These are phyloP conservation scores for Dalbergia cochinchinensis DNA, from an alignment of 306 rosid genomes.

Conservation along the genomic window DNA sequence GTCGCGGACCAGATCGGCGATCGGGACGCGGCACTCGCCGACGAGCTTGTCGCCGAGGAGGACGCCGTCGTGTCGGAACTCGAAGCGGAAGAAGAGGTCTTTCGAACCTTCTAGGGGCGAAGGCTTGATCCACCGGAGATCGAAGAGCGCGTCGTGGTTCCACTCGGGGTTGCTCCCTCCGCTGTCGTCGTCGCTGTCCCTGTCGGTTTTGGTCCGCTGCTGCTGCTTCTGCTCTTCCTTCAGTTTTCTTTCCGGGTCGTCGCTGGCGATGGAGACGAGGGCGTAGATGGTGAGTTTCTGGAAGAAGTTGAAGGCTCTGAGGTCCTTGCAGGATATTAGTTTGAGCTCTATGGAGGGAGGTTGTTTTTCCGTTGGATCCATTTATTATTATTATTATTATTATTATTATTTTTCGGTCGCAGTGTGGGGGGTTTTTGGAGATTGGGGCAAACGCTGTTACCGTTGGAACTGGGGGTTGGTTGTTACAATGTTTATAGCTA, in stretches of 20 bases:
- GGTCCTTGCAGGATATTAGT: constrained; percentile 56
- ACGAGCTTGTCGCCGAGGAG: constrained; percentile 55
- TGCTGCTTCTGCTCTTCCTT: constrained; percentile 34
- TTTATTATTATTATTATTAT: no score
- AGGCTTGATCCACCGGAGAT: constrained; percentile 33
- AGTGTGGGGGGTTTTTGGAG: not conserved
- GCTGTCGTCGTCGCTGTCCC: constrained; percentile 25
- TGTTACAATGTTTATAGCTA: not conserved
- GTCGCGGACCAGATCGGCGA: constrained; percentile 49
- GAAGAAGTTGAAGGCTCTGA: constrained; percentile 65
- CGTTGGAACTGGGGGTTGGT: not conserved
- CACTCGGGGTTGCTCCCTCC: constrained; percentile 54
- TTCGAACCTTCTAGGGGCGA: constrained; percentile 10
- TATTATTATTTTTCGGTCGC: no score
- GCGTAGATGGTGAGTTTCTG: constrained; percentile 70
- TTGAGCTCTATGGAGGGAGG: constrained; percentile 52
- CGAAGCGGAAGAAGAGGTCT: constrained; percentile 47
- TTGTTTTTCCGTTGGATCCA: constrained; percentile 32
- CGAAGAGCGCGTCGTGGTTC: constrained; percentile 53
- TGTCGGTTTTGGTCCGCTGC: constrained; percentile 46
- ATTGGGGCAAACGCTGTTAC: not conserved
- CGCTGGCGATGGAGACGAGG: constrained; percentile 47
- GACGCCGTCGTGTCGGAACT: constrained; percentile 58
- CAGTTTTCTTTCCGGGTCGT: constrained; percentile 39
- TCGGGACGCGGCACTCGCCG: constrained; percentile 56